Base-by-base conservation (phyloP, 805 yeast genomes). In the Saturnispora ahearnii region DNA sequence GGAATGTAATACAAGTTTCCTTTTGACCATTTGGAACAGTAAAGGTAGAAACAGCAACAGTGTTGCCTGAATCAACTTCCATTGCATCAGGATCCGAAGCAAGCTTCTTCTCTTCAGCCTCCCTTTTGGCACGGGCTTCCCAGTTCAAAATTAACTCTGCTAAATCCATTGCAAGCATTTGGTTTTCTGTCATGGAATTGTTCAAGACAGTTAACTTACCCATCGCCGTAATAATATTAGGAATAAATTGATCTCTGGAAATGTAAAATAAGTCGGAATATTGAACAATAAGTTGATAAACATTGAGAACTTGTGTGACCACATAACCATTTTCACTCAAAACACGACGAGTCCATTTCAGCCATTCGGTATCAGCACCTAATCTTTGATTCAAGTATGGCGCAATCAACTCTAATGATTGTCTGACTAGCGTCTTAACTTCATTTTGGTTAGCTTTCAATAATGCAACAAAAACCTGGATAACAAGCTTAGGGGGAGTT, bases 341-440 rank as follows among this genome's bases (percentile, higher is more conserved):
- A 2, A 91, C 93, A 47, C 97, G 75, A 56, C 97, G 81, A 0
- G 96, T 96, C 90, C 96, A 89, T 57, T 87, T 90, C 46, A 93
- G 77, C 98, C 98, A 93, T 48, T 72, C 73, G 52, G 74, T 70
- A 7, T 80, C 76, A 2, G 73, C 59, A 0, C 80, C 87, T 66
- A 85, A 76, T 47, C 95, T 72, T 49, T 74, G 73, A 2, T 86
- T 81, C 73, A 91, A 74, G 0, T 85, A 93, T 0, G 96, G 96
- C 0, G 97, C 96, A 18, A 93, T 69, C 4, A 86, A 70, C 59
- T 90, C 96, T 34, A 95, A 71, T 0, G 97, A 95, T 60, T 88
- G 95, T 62, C 82, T 79, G 0, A 90, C 96, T 60, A 93, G 70
- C 53, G 77, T 79, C 45, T 95, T 76, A 0, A 95, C 85, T 57